Conservation (phyloP, 2,329 filamentous ascomycete genomes). For the Ophioceras dolichostomum region DNA sequence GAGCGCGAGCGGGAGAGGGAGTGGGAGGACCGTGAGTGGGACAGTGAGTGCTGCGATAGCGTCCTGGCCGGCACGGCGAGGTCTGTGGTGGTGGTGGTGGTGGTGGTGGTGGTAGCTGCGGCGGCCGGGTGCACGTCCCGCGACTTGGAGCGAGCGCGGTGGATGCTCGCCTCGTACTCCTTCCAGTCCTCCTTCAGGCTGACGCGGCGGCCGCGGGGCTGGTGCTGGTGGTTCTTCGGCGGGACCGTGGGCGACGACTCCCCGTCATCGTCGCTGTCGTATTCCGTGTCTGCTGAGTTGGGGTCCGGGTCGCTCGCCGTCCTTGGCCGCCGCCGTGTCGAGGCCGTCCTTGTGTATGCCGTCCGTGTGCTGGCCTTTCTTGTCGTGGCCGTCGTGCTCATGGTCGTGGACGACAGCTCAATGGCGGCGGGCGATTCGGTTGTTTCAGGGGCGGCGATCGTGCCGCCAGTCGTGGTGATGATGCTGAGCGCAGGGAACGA, state of each 20-base stretch:
- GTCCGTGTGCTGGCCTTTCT: no score
- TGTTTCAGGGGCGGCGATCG: no score
- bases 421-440: not conserved
- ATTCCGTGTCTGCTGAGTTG: no score
- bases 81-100: slow-evolving; percentile 5
- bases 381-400: slow-evolving; percentile 6
- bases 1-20: not conserved
- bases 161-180: slow-evolving; percentile 20
- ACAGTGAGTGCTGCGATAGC: no score
- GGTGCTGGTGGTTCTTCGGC: no score
- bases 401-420: slow-evolving; percentile 2
- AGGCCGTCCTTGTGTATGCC: no score
- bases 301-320: no score
- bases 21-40: no score
- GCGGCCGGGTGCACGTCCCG: slow-evolving; percentile 11
- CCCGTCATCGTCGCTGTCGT: slow-evolving; percentile 7
- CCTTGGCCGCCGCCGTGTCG: no score
- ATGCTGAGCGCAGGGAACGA: slow-evolving; percentile 1
- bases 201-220: slow-evolving; percentile 3
- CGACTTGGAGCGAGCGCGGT: slow-evolving; percentile 10
- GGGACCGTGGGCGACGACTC: no score
- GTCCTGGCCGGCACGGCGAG: slow-evolving; percentile 7
- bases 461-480: slow-evolving; percentile 1
- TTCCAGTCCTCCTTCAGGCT: slow-evolving; percentile 23
- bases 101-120: not conserved